A percentile compares a stretch with the other conserved stretches of the same genome.
Evolutionary conservation across 176 grass and related monocot species (phyloP).

Genomic region (Thalia dealbata): DNA sequence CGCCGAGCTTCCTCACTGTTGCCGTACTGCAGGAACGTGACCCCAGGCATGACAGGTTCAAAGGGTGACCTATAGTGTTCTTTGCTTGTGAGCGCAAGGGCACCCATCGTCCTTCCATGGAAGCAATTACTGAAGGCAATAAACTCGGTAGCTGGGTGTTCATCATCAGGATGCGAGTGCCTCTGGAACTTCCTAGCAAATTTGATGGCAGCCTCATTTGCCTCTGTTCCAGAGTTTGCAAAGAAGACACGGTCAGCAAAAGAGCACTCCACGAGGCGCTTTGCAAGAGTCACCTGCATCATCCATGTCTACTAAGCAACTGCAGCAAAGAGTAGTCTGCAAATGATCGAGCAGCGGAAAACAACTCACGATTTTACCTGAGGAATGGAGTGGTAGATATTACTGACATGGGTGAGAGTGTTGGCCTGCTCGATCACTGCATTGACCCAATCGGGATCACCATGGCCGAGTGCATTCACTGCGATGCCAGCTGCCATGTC

Average conservation of each 20-base stretch:
- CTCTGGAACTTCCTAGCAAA: conserved; percentile 81
- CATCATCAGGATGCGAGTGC: conserved; percentile 14
- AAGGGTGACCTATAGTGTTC: conserved; percentile 58
- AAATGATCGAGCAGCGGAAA: neutral
- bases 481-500: conserved; percentile 87
- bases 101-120: conserved; percentile 75
- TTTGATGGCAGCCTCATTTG: conserved; percentile 94
- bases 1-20: conserved; percentile 39
- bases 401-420: conserved; percentile 62
- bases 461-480: conserved; percentile 72
- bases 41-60: conserved; percentile 69
- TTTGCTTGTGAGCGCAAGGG: conserved; percentile 80
- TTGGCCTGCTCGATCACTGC: conserved; percentile 27
- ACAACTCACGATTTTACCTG: no score
- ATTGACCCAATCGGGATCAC: conserved; percentile 37
- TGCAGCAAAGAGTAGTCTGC: neutral
- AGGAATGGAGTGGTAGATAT: conserved; percentile 50
- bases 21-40: conserved; percentile 52
- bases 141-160: conserved; percentile 39
- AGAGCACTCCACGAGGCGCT: conserved; percentile 54
- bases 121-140: conserved; percentile 67
- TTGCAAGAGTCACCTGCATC: conserved; percentile 55
- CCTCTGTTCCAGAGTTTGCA: conserved; percentile 74
- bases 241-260: conserved; percentile 87
- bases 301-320: neutral